Evolutionary conservation across 257 asterid species (phyloP).

Genomic region (Marsdenia floribunda): DNA sequence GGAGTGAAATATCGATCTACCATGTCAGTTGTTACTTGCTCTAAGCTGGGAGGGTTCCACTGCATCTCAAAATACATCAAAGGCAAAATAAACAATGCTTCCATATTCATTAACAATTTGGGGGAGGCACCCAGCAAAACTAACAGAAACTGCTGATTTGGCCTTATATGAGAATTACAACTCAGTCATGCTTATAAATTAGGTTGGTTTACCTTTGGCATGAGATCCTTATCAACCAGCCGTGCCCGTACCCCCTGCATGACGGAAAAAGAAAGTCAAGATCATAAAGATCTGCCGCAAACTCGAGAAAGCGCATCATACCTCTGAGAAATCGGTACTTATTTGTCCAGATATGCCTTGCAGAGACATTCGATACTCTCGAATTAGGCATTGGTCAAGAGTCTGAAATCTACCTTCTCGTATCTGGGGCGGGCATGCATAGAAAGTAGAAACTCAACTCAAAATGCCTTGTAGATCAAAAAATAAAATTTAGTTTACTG

Average conservation of each 20-base stretch:
- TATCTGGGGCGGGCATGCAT: slow-evolving; percentile 44
- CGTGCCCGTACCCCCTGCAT: slow-evolving; percentile 82
- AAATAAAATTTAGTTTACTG: not conserved
- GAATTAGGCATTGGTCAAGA: slow-evolving; percentile 79
- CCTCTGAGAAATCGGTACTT: slow-evolving; percentile 71
- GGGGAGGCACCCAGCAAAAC: not conserved
- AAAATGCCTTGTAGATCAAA: not conserved
- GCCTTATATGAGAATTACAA: not conserved
- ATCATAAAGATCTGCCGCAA: slow-evolving; percentile 9
- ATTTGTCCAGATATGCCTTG: slow-evolving; percentile 68
- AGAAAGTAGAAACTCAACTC: slow-evolving; percentile 8
- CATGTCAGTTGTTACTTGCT: slow-evolving; percentile 77
- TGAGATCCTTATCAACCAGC: slow-evolving; percentile 65
- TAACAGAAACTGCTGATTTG: not conserved
- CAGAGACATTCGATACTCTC: slow-evolving; percentile 87
- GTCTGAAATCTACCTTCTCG: slow-evolving; percentile 90
- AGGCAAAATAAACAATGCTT: not conserved
- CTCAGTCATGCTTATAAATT: not conserved
- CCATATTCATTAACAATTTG: not conserved
- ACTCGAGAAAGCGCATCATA: slow-evolving; percentile 18
- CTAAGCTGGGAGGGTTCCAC: slow-evolving; percentile 97
- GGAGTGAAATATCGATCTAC: slow-evolving; percentile 72
- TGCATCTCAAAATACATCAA: slow-evolving; percentile 30
- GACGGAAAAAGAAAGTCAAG: not conserved
- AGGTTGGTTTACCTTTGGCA: slow-evolving; percentile 61